These are phyloP conservation scores for Staphylotrichum longicolle DNA, from an alignment of 495 filamentous ascomycete genomes.

Conservation along the genomic window DNA sequence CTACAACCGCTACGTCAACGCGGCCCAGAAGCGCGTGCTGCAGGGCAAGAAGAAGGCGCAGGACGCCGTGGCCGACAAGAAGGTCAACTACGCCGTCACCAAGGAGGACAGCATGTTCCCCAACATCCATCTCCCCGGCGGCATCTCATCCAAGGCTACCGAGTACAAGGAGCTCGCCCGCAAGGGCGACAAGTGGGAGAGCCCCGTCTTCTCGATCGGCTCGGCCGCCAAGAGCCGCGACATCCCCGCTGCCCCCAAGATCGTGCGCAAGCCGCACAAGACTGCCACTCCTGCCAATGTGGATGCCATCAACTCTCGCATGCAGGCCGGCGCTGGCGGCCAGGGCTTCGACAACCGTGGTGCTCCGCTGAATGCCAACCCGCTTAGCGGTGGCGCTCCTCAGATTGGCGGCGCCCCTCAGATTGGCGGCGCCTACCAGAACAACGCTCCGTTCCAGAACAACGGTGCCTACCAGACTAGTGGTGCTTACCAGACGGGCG, in stretches of 20 bases:
- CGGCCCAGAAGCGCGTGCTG: slow-evolving; percentile 69
- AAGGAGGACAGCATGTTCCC: slow-evolving; percentile 89
- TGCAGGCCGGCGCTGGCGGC: too few relatives aligned
- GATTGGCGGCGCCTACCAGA: too few relatives aligned
- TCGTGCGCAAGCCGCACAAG: slow-evolving; percentile 63
- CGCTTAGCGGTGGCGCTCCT: too few relatives aligned
- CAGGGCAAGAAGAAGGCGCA: slow-evolving; percentile 72
- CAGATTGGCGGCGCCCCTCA: too few relatives aligned
- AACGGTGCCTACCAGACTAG: too few relatives aligned
- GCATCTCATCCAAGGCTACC: slow-evolving; percentile 90
- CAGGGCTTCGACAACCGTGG: neutral
- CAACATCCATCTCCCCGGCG: slow-evolving; percentile 80
- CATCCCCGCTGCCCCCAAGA: slow-evolving; percentile 60
- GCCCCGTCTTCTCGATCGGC: slow-evolving; percentile 88
- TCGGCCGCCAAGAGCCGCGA: slow-evolving; percentile 66
- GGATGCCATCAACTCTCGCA: too few relatives aligned
- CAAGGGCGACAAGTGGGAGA: slow-evolving; percentile 93
- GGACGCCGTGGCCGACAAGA: slow-evolving; percentile 62
- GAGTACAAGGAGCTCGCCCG: slow-evolving; percentile 85
- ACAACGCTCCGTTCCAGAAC: too few relatives aligned
- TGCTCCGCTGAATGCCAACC: too few relatives aligned
- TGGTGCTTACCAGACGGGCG: too few relatives aligned
- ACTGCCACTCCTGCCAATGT: neutral
- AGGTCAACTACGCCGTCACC: slow-evolving; percentile 83
- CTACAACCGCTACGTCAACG: slow-evolving; percentile 77